Conservation (phyloP, 768 basidiomycete species). For the Termitomyces sp. region DNA sequence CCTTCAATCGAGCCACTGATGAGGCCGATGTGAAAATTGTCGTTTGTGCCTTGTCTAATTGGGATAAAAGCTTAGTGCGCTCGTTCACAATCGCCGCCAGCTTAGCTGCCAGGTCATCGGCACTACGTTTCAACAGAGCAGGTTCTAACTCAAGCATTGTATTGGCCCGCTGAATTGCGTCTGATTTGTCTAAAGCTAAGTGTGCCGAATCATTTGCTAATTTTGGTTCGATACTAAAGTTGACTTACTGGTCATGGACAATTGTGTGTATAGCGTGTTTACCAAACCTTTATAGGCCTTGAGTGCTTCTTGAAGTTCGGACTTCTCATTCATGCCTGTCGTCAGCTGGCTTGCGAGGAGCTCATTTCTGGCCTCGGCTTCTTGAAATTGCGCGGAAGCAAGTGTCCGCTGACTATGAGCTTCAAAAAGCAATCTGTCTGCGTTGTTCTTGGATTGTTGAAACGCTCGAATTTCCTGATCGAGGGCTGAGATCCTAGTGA, state of each 20-base stretch:
- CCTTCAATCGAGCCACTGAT: constrained; percentile 3
- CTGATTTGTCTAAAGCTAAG: not conserved
- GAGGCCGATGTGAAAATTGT: constrained; percentile 3
- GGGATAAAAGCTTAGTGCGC: constrained; percentile 3
- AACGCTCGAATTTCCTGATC: not conserved
- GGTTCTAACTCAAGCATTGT: constrained; percentile 2
- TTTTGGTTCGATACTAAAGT: not conserved
- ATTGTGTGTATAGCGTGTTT: constrained; percentile 1
- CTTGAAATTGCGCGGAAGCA: constrained; percentile 1
- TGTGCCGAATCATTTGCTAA: not conserved
- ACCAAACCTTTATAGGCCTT: constrained; percentile 1
- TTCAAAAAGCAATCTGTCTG: not conserved
- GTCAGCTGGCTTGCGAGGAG: constrained; percentile 7
- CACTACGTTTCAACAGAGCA: constrained; percentile 8
- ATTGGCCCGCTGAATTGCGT: not conserved
- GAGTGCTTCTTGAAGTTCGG: constrained; percentile 1
- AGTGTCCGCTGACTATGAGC: not conserved
- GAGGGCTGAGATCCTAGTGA: not conserved
- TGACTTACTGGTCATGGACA: not conserved
- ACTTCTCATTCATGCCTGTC: constrained; percentile 1
- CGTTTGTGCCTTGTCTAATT: constrained; percentile 9
- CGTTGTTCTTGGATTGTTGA: not conserved
- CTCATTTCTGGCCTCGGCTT: constrained; percentile 1
- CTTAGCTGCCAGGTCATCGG: constrained; percentile 8
- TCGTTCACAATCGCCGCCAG: constrained; percentile 10